phyloP scores from a whole-genome alignment of 331 rosid species.

The Rosa hybrid region DNA sequence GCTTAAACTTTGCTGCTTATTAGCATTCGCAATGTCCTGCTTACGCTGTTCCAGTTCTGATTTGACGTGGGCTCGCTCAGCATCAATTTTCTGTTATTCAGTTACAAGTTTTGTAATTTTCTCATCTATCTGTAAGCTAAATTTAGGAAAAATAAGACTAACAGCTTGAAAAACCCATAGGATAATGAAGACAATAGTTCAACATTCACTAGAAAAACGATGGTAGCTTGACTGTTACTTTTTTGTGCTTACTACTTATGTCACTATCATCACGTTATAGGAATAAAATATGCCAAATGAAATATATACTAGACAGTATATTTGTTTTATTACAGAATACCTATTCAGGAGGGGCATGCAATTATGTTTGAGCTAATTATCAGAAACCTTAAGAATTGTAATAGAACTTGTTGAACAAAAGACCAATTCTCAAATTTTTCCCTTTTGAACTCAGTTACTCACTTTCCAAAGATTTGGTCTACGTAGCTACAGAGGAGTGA shows the following conservation, averaged over 20 bases:
- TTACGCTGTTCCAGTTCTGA: conserved; percentile 82
- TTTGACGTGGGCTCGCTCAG: conserved; percentile 65
- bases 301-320: not conserved
- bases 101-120: conserved; percentile 76
- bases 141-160: conserved; percentile 57
- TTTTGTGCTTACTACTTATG: not conserved
- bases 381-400: not conserved
- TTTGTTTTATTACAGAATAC: not conserved
- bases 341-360: not conserved
- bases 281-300: not conserved
- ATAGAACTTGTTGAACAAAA: not conserved
- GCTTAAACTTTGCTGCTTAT: conserved; percentile 69
- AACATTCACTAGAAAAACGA: not conserved
- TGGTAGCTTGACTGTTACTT: not conserved
- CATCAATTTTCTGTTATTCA: conserved; percentile 95
- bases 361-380: not conserved
- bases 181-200: not conserved
- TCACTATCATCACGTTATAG: not conserved
- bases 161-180: not conserved
- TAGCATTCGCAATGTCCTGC: conserved; percentile 86
- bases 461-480: not conserved
- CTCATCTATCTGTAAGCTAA: conserved; percentile 83
- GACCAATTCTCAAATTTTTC: not conserved
- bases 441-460: not conserved
- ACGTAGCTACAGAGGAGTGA: not conserved